Evolutionary conservation across 805 yeast genomes (phyloP).

Genomic region (Saccharomycopsis selenospora): DNA sequence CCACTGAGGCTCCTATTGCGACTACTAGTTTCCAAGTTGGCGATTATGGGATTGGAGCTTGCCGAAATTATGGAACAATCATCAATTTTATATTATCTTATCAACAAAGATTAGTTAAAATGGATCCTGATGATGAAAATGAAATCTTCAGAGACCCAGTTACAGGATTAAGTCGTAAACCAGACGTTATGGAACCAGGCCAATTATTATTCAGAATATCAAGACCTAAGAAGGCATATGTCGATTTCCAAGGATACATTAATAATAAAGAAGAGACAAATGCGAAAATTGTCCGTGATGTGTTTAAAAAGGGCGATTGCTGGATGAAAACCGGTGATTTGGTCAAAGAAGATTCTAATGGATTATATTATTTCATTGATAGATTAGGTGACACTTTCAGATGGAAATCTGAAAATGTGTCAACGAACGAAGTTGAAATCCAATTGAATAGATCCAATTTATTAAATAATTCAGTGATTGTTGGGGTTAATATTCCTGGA

Average conservation of each 20-base stretch:
- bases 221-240: conserved; percentile 55
- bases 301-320: conserved; percentile 81
- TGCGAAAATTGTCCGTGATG: conserved; percentile 65
- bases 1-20: conserved; percentile 89
- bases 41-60: conserved; percentile 78
- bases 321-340: conserved; percentile 88
- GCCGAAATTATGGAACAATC: conserved; percentile 67
- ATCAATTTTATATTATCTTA: conserved; percentile 44
- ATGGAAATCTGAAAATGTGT: conserved; percentile 94
- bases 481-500: conserved; percentile 74
- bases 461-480: conserved; percentile 70
- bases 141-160: conserved; percentile 61
- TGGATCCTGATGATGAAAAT: conserved; percentile 76
- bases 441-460: conserved; percentile 39
- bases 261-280: conserved; percentile 75
- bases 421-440: conserved; percentile 89
- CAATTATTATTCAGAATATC: conserved; percentile 75
- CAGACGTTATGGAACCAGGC: conserved; percentile 66
- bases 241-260: conserved; percentile 82
- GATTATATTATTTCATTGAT: conserved; percentile 77
- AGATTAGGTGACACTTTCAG: conserved; percentile 92
- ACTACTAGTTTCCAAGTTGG: conserved; percentile 75
- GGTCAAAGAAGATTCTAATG: conserved; percentile 57
- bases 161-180: conserved; percentile 52
- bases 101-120: conserved; percentile 56